Base-by-base conservation (phyloP, 805 yeast species). In the Metschnikowia chrysomelidarum region DNA sequence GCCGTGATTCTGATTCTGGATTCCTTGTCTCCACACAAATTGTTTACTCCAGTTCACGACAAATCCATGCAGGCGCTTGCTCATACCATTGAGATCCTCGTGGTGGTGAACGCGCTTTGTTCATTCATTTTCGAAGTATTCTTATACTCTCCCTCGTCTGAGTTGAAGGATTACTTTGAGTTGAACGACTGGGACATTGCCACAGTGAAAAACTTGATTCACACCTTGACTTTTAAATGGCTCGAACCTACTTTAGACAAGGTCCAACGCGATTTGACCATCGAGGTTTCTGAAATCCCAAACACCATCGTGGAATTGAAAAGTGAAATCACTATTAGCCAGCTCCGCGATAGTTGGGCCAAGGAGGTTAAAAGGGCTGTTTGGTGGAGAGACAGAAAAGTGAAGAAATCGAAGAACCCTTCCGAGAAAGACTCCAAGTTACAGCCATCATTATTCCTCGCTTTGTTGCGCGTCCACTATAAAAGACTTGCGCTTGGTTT, bases 181-280 rank as follows among this genome's bases (percentile, higher is more conserved):
- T 39, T 49, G 37, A 44, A 44, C 26, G 62, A 50, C 24, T 62
- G 64, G 57, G 58, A 54, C 28, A 32, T 34, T 8, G 40, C 43
- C 28, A 43, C 54, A 7, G 43, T 41, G 18, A 43, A 50, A 23
- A 55, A 57, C 42, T 24, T 61, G 27, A 50, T 53, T 25, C 37
- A 51, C 6, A 32, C 38, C 13, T 34, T 54, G 26, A 45, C 62
- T 11, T 60, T 59, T 36, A 34, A 40, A 16, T 63, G 59, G 56
- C 41, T 60, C 21, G 50, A 54, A 24, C 60, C 61, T 2, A 40
- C 53, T 17, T 54, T 63, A 25, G 34, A 43, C 20, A 38, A 48
- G 19, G 53, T 59, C 31, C 49, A 57, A 41, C 31, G 35, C 13
- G 49, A 56, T 7, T 50, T 43, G n/a, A 49, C 49, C 13, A 55